phyloP scores from a whole-genome alignment of 192 early-diverging fungal species.

The Backusella mclennaniae region DNA sequence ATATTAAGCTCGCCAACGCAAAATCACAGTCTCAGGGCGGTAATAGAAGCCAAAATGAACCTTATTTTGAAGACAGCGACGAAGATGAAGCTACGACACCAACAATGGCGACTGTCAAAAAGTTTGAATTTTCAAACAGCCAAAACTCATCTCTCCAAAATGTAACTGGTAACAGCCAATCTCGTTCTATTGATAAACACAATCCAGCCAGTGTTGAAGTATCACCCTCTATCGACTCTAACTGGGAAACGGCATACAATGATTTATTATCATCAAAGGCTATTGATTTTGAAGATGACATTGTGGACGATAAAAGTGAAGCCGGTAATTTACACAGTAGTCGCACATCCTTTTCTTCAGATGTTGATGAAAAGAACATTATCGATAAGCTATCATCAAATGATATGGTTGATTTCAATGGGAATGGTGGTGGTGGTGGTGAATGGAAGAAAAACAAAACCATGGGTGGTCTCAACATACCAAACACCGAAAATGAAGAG shows the following conservation, averaged over 20 bases:
- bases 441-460: neutral
- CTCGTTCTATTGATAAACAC: neutral
- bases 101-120: neutral
- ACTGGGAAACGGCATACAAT: slow-evolving; percentile 8
- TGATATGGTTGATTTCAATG: neutral
- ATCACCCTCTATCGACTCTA: neutral
- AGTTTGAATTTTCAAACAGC: neutral
- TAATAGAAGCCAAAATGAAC: neutral
- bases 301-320: neutral
- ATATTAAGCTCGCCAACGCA: neutral
- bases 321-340: neutral
- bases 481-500: neutral
- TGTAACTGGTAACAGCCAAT: neutral
- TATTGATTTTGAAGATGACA: slow-evolving; percentile 6
- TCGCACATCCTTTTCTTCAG: slow-evolving; percentile 3
- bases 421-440: neutral
- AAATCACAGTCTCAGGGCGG: neutral
- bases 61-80: slow-evolving; percentile 5
- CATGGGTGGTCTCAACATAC: neutral
- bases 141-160: neutral
- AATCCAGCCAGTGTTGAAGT: neutral
- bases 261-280: neutral
- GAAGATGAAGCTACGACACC: slow-evolving; percentile 12
- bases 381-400: neutral
- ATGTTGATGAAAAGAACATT: slow-evolving; percentile 3